Evolutionary conservation across 352 stramenopile genomes (phyloP).

Genomic region (Proteromonas lacertae): DNA sequence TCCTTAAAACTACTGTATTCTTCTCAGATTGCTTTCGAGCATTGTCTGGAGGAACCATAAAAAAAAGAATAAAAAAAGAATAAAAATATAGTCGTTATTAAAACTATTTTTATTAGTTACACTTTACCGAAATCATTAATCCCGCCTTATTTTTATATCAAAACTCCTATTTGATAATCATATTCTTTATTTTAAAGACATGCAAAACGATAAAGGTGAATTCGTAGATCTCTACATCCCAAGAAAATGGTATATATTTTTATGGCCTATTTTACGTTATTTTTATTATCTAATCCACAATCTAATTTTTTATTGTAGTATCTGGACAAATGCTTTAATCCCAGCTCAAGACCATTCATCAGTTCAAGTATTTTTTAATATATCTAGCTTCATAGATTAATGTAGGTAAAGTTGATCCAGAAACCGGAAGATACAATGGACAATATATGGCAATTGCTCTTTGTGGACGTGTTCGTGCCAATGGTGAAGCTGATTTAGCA

Average conservation of each 20-base stretch:
- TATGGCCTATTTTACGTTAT: background rate
- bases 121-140: too few relatives aligned
- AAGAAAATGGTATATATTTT: background rate
- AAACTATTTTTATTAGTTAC: too few relatives aligned
- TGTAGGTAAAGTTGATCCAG: background rate
- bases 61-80: too few relatives aligned
- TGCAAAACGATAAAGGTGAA: slow-evolving; percentile 1
- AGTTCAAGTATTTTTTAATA: background rate
- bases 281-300: background rate
- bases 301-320: background rate
- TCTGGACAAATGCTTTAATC: background rate
- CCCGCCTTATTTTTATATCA: too few relatives aligned
- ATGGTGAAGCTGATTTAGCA: too few relatives aligned
- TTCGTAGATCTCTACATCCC: slow-evolving; percentile 1
- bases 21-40: too few relatives aligned
- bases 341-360: background rate
- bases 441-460: background rate
- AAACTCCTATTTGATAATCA: too few relatives aligned
- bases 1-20: too few relatives aligned
- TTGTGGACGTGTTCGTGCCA: background rate
- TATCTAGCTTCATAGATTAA: background rate
- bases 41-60: too few relatives aligned
- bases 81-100: too few relatives aligned
- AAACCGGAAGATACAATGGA: background rate
- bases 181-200: background rate